Evolutionary conservation across 257 asterid species (phyloP), one percentile per base, ranked within the genome.

Genomic region (Solanum pinnatisectum): DNA sequence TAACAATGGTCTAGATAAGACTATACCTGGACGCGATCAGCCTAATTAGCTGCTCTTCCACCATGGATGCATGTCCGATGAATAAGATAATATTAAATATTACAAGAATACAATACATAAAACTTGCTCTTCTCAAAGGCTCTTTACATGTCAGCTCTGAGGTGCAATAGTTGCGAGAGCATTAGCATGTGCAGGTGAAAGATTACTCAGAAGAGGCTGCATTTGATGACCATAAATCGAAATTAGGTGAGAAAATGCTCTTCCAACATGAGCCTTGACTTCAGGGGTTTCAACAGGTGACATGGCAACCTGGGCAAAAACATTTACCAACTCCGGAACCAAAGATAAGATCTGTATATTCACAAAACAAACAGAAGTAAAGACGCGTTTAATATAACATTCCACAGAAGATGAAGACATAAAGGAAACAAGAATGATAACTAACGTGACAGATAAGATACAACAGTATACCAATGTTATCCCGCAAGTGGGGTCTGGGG

Each of bases 101-200:
- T 39, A 12, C 84, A 77, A 40, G 23, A 40, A 77, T 36, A 13
- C 35, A 60, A 33, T 8, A 85, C 6, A 25, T 44, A 42, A 22
- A 72, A 74, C 88, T 23, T 49, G 88, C 40, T 74, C 11, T 42
- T 56, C 40, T 3, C 27, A 49, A 18, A 49, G 88, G 42, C 63
- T 1, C 86, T 30, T 82, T 82, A 74, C 36, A 73, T 89, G 86
- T 96, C 95, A 97, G 90, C 95, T 93, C 87, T 92, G 91, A n/a
- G 98, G 97, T 42, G 97, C 92, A 85, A 96, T 92, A 40, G 98
- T 94, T 44, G 99, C 98, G 79, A 97, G 91, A 35, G 99, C 99
- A 89, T 94, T 95, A 77, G 98, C 98, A 87, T 92, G 95, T 10
- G 94, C 91, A 68, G 99, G 98, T 39, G 99, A 89, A 84, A 97